Percentiles rank a stretch among this genome's conserved stretches.
Evolutionary conservation across 257 asterid genomes (phyloP).

Genomic region (Echium plantagineum): DNA sequence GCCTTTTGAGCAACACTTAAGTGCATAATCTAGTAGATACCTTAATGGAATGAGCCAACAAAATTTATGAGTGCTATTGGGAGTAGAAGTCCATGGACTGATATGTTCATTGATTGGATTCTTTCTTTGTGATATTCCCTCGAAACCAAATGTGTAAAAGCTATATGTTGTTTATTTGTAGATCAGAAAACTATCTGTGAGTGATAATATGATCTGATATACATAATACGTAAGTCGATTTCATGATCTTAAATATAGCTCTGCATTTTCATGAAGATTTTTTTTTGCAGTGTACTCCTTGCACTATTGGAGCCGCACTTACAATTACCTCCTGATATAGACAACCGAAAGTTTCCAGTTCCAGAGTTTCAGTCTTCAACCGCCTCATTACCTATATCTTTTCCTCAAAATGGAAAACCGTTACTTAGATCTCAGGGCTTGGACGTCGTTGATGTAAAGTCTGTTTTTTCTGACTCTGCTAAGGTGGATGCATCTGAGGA

Average conservation of each 20-base stretch:
- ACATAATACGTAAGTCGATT: background rate
- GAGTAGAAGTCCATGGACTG: too few species aligned
- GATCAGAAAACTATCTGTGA: too few species aligned
- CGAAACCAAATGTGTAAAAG: too few species aligned
- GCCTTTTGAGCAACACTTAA: too few species aligned
- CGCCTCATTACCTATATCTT: slow-evolving; percentile 30
- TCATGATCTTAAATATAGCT: background rate
- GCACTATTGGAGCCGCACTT: slow-evolving; percentile 79
- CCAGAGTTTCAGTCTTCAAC: slow-evolving; percentile 29
- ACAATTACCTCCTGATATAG: slow-evolving; percentile 81
- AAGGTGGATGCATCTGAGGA: slow-evolving; percentile 64
- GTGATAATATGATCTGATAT: too few species aligned
- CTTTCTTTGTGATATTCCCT: too few species aligned
- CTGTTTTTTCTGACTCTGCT: slow-evolving; percentile 32
- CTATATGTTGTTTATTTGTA: too few species aligned
- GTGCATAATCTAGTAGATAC: too few species aligned
- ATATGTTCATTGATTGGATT: too few species aligned
- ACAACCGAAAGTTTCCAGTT: slow-evolving; percentile 39
- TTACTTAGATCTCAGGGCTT: slow-evolving; percentile 36
- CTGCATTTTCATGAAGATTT: slow-evolving; percentile 10
- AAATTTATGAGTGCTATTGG: too few species aligned
- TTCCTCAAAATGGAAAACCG: slow-evolving; percentile 30
- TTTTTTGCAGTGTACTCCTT: slow-evolving; percentile 78
- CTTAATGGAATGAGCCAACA: too few species aligned
- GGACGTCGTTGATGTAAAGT: slow-evolving; percentile 50